Evolutionary conservation across 306 rosid genomes (phyloP).

Genomic region (Castanopsis chinensis): DNA sequence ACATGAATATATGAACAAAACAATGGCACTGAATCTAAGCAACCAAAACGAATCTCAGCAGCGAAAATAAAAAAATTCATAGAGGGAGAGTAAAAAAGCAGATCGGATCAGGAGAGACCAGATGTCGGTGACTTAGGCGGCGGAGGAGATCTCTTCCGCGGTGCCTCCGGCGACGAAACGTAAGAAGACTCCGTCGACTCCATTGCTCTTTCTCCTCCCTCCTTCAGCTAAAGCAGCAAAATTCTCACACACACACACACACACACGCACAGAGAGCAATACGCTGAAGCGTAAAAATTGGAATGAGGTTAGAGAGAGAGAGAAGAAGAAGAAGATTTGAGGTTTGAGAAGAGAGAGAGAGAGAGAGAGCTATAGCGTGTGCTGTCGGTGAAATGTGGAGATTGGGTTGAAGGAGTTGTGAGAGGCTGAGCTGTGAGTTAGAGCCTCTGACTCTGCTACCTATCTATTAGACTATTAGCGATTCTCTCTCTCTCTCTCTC

Average conservation of each 20-base stretch:
- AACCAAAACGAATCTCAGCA: not conserved
- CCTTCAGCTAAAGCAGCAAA: conserved; percentile 21
- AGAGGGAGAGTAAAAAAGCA: conserved; percentile 25
- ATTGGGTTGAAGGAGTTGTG: not conserved
- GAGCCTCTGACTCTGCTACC: conserved; percentile 12
- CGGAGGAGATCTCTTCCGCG: conserved; percentile 65
- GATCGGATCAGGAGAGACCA: conserved; percentile 90
- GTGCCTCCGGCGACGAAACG: conserved; percentile 92
- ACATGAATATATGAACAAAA: not conserved
- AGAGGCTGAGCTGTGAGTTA: not conserved
- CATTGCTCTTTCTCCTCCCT: conserved; percentile 48
- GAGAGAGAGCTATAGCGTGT: too few relatives aligned
- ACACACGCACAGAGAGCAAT: not conserved
- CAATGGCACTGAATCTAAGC: not conserved
- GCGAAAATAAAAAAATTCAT: not conserved
- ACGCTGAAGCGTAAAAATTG: not conserved
- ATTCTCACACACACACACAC: conserved; percentile 3
- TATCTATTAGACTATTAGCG: not conserved
- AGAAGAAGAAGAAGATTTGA: not conserved
- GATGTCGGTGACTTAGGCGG: conserved; percentile 70
- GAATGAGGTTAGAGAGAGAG: not conserved
- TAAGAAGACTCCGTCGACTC: conserved; percentile 91
- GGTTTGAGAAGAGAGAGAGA: not conserved
- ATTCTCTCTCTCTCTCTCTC: too few relatives aligned
- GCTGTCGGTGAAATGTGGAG: too few relatives aligned